These are phyloP conservation scores for Phycomyces blakesleeanus DNA, from an alignment of 192 early-diverging fungal species.

Conservation along the genomic window DNA sequence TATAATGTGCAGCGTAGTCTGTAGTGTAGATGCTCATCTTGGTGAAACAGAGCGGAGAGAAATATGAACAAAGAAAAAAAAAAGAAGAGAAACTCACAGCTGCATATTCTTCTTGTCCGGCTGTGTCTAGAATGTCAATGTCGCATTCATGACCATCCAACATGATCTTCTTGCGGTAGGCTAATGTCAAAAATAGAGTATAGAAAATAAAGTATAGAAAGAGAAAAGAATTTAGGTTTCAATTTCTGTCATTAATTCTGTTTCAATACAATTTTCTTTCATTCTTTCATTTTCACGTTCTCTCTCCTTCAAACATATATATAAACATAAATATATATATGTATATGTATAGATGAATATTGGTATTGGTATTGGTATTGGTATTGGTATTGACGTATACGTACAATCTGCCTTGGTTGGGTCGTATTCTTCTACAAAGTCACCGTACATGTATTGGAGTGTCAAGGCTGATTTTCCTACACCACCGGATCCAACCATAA, in stretches of 20 bases:
- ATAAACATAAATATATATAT: too few species aligned
- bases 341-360: not conserved
- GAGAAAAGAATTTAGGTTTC: not conserved
- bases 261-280: too few species aligned
- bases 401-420: constrained; percentile 84
- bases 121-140: constrained; percentile 89
- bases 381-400: too few species aligned
- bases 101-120: constrained; percentile 88
- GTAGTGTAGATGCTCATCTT: too few species aligned
- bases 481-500: constrained; percentile 89
- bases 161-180: constrained; percentile 77
- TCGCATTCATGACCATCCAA: constrained; percentile 75
- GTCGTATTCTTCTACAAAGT: constrained; percentile 94
- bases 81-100: constrained; percentile 47
- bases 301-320: too few species aligned
- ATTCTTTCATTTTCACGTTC: too few species aligned
- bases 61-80: not conserved
- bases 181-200: not conserved
- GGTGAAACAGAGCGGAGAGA: not conserved
- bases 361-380: too few species aligned
- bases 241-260: too few species aligned
- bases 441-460: constrained; percentile 88
- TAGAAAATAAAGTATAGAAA: not conserved
- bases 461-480: constrained; percentile 89
- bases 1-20: too few species aligned